A percentile compares a stretch with the other conserved stretches of the same genome.
Conservation (phyloP, 2,329 filamentous ascomycete genomes). For the Colletotrichum simmondsii region DNA sequence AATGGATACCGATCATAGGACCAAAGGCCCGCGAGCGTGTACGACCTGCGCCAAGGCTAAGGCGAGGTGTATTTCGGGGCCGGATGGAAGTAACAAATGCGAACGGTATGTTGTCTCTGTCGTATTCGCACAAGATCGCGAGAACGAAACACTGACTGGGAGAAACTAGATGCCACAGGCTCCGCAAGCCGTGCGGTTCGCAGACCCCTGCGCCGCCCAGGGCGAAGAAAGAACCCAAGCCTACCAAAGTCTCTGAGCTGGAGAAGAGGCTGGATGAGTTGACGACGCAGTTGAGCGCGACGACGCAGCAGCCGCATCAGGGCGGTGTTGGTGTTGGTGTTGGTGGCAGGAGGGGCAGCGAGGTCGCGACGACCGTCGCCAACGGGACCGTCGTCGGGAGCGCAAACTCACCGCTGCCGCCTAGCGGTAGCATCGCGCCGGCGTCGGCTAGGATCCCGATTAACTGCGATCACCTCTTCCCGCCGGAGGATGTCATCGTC, state of each 20-base stretch:
- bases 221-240: constrained; percentile 57
- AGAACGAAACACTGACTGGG: neutral
- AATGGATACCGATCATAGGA: constrained; percentile 29
- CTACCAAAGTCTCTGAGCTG: constrained; percentile 61
- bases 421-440: constrained; percentile 20
- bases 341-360: constrained; percentile 9
- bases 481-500: constrained; percentile 27
- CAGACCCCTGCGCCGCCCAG: constrained; percentile 60
- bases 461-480: constrained; percentile 50
- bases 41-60: constrained; percentile 64
- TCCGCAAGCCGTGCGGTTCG: constrained; percentile 58
- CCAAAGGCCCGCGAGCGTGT: constrained; percentile 60
- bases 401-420: constrained; percentile 21
- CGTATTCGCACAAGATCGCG: neutral
- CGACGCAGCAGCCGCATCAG: constrained; percentile 2
- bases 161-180: constrained; percentile 55
- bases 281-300: constrained; percentile 53
- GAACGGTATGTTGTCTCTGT: constrained; percentile 54
- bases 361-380: neutral
- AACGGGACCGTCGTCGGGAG: constrained; percentile 16
- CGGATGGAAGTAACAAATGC: constrained; percentile 52
- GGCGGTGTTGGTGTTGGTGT: neutral
- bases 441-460: constrained; percentile 32
- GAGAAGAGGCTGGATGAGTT: constrained; percentile 62
- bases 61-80: constrained; percentile 58